Evolutionary conservation across 2,329 filamentous ascomycete species (phyloP), one percentile per base, ranked within the genome.

Genomic region (Sarocladium strictum): DNA sequence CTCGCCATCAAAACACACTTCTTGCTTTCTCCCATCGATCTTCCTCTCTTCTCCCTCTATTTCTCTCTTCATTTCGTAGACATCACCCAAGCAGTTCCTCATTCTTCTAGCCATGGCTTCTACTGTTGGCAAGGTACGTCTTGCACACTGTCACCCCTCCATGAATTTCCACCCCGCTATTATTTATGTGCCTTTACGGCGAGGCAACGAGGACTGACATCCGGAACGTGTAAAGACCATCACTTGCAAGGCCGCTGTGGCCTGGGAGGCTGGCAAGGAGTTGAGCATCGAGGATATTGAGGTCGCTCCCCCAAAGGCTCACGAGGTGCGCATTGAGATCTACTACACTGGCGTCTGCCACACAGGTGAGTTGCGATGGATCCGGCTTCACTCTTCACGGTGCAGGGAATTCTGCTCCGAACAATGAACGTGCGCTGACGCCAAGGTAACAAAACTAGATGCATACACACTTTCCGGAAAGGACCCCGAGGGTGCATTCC

Each of bases 261-360:
- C 94, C 71, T 99, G 94, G 94, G 93, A 92, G 74, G 91, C 94
- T 49, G 92, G 89, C 69, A 89, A 96, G 77, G 86, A 90, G 62
- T 83, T 99, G 61, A 84, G 79, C 65, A 81, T 97, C 63, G 94
- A 99, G 76, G 90, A 96, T 63, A 80, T 99, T 65, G 92, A 97
- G 76, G 94, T 99, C 61, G 84, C 80, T 53, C 88, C 93, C 59
- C 94, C 94, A 57, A 85, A 81, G 74, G 92, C 93, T 58, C 84
- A 96, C 75, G 94, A 99, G 77, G 94, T 99, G 68, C 90, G 94
- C 65, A 96, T 99, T 69, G 78, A 97, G 79, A 90, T 97, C 70
- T 87, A 93, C 80, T 95, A 97, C 79, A 99, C 94, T 54, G 94
- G 94, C 74, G 94, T 99, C 70, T 99, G 94, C 80, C 94, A 99